phyloP scores from a whole-genome alignment of 805 yeast genomes.

The Blastobotrys americana region DNA sequence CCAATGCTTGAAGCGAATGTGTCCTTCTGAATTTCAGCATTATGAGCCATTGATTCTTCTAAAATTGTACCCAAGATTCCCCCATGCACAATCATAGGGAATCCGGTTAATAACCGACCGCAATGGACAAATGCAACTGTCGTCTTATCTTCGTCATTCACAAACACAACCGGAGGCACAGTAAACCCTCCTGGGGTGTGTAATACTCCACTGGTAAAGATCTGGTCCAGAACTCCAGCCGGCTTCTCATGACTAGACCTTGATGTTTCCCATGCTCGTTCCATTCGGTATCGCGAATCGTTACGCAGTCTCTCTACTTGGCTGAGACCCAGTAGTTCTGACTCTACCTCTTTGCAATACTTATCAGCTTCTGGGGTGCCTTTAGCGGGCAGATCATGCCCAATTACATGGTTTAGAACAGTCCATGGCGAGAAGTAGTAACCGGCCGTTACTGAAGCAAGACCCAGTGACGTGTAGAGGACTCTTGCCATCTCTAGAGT shows the following conservation, averaged over 20 bases:
- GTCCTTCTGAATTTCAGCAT: slow-evolving; percentile 14
- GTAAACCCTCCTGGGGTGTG: slow-evolving; percentile 73
- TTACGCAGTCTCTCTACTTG: slow-evolving; percentile 42
- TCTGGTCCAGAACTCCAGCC: slow-evolving; percentile 21
- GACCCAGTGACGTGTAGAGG: not conserved
- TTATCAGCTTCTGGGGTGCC: slow-evolving; percentile 2
- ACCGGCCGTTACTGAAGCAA: slow-evolving; percentile 1
- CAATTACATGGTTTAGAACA: not conserved
- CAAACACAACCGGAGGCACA: slow-evolving; percentile 63
- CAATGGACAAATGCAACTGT: slow-evolving; percentile 63
- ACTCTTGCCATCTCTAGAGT: not conserved
- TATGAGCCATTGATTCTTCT: slow-evolving; percentile 53
- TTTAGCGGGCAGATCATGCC: slow-evolving; percentile 3
- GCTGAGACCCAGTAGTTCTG: slow-evolving; percentile 42
- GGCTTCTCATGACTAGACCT: slow-evolving; percentile 24
- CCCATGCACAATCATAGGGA: slow-evolving; percentile 83
- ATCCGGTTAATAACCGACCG: slow-evolving; percentile 76
- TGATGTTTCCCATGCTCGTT: slow-evolving; percentile 41
- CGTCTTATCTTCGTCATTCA: slow-evolving; percentile 48
- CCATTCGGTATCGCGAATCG: slow-evolving; percentile 34
- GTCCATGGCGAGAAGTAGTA: slow-evolving; percentile 1
- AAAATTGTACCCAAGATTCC: slow-evolving; percentile 76
- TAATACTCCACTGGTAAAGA: slow-evolving; percentile 46
- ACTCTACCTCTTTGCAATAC: slow-evolving; percentile 33
- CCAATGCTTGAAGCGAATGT: too few relatives aligned